Evolutionary conservation across 805 yeast genomes (phyloP).

Genomic region (Suhomyces vadensis): DNA sequence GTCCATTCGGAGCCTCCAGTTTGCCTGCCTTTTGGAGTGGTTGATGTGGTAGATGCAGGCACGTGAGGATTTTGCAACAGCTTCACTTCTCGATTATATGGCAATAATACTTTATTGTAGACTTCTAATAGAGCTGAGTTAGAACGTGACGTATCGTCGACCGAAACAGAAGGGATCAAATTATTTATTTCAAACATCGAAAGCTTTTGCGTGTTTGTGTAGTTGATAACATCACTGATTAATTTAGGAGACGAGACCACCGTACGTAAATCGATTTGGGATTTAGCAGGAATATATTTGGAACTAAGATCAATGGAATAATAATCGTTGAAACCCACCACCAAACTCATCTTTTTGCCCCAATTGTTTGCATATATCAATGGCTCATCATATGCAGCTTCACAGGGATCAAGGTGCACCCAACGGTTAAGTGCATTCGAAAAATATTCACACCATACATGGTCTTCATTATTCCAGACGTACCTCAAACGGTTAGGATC

Average conservation of each 20-base stretch:
- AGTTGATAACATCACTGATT: constrained; percentile 34
- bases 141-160: background rate
- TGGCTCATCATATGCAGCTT: constrained; percentile 82
- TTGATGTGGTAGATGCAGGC: background rate
- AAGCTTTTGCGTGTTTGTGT: constrained; percentile 34
- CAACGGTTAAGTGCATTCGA: constrained; percentile 62
- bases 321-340: constrained; percentile 62
- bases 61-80: background rate
- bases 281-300: constrained; percentile 56
- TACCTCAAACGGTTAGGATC: constrained; percentile 49
- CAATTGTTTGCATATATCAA: constrained; percentile 75
- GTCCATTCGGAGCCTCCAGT: constrained; percentile 83
- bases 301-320: constrained; percentile 70
- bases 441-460: constrained; percentile 93
- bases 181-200: constrained; percentile 8
- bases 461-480: constrained; percentile 89
- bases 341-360: constrained; percentile 93
- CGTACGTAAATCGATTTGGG: constrained; percentile 33
- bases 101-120: constrained; percentile 17
- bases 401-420: constrained; percentile 91
- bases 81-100: constrained; percentile 19
- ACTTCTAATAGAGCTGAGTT: background rate
- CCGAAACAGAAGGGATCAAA: constrained; percentile 1
- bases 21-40: constrained; percentile 54
- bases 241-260: constrained; percentile 42